A percentile compares a stretch with the other conserved stretches of the same genome.
Evolutionary conservation across 257 asterid genomes (phyloP).

Genomic region (Hygrophila difformis): DNA sequence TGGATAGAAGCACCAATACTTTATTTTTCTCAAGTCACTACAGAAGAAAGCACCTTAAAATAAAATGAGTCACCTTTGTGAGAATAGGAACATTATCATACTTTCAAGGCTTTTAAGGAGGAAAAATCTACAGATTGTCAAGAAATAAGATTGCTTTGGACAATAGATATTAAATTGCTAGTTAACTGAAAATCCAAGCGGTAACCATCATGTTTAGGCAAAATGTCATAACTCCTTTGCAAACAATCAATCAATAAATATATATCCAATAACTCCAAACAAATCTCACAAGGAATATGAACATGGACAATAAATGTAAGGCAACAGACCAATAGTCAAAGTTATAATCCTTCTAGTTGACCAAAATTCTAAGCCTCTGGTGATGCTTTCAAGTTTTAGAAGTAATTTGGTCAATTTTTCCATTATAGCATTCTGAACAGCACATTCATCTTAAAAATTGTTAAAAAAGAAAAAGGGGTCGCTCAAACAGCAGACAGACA

Average conservation of each 20-base stretch:
- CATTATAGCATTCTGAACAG: background rate
- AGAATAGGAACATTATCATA: background rate
- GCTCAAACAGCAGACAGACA: too few species aligned
- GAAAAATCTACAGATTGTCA: background rate
- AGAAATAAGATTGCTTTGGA: background rate
- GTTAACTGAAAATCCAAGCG: background rate
- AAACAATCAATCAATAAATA: background rate
- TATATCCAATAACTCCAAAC: slow-evolving; percentile 6
- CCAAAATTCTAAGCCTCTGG: slow-evolving; percentile 7
- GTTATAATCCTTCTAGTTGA: slow-evolving; percentile 3
- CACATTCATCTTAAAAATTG: slow-evolving; percentile 10
- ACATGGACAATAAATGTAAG: background rate
- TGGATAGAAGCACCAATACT: too few species aligned
- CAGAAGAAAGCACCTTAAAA: background rate
- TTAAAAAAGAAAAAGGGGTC: too few species aligned
- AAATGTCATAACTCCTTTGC: background rate
- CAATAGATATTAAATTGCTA: slow-evolving; percentile 1
- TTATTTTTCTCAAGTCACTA: slow-evolving; percentile 6
- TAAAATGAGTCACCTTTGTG: background rate
- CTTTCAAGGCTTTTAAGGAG: slow-evolving; percentile 4
- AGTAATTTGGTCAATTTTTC: background rate
- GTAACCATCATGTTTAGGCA: slow-evolving; percentile 1
- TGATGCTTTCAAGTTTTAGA: slow-evolving; percentile 1
- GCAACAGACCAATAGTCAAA: background rate
- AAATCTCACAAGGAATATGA: slow-evolving; percentile 1